Evolutionary conservation across 139 green algal species (phyloP).

Genomic region (Yamagishiella unicocca): DNA sequence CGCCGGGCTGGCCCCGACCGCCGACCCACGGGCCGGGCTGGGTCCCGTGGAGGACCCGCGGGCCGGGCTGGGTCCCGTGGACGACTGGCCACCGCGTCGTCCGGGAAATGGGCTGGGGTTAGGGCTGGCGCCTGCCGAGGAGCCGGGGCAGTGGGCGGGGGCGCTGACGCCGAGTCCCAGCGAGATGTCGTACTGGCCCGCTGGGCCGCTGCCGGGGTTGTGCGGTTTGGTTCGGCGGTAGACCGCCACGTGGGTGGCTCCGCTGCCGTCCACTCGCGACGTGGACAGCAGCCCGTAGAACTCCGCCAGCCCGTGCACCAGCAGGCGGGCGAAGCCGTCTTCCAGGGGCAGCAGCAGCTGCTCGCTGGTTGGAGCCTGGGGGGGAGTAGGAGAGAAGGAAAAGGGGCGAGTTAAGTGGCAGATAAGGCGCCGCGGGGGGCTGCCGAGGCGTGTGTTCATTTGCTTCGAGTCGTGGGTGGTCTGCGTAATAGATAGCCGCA

Average conservation of each 20-base stretch:
- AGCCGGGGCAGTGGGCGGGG: neutral
- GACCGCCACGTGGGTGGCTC: neutral
- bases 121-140: neutral
- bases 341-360: conserved; percentile 41
- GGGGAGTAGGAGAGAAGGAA: neutral
- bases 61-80: no score
- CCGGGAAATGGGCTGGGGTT: conserved; percentile 13
- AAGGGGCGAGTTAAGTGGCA: no score
- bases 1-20: neutral
- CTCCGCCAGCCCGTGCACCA: conserved; percentile 68
- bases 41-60: neutral
- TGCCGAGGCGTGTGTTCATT: neutral
- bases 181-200: neutral
- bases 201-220: neutral
- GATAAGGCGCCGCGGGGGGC: neutral
- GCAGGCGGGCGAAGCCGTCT: conserved; percentile 48
- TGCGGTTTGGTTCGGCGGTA: neutral
- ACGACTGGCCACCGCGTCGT: no score
- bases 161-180: neutral
- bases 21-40: conserved; percentile 25
- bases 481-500: neutral
- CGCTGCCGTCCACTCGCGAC: neutral
- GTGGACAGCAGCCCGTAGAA: conserved; percentile 61
- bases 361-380: neutral
- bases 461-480: neutral